Percentiles rank a stretch among this genome's conserved stretches.
phyloP scores from a whole-genome alignment of 2,329 filamentous ascomycete genomes.

The Rhytidhysteron rufulum region DNA sequence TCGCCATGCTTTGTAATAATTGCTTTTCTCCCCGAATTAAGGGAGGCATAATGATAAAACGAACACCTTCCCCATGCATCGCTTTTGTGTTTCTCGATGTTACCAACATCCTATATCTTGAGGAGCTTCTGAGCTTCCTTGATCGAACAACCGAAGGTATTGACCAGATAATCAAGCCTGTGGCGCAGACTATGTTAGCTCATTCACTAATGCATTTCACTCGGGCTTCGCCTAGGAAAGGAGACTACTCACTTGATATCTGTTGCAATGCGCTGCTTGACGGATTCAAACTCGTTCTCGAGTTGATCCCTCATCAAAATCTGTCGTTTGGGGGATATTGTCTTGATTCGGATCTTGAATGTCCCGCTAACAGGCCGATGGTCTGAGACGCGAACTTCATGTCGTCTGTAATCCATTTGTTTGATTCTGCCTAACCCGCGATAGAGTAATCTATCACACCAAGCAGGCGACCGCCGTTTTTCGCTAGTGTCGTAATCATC shows the following conservation, averaged over 20 bases:
- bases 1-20: no score
- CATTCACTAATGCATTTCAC: neutral
- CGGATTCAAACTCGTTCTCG: conserved; percentile 68
- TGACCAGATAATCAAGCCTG: conserved; percentile 62
- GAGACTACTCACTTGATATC: conserved; percentile 72
- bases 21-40: no score
- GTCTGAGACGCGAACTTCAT: conserved; percentile 88
- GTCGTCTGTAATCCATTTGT: conserved; percentile 81
- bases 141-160: conserved; percentile 55
- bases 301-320: conserved; percentile 67
- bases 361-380: conserved; percentile 86
- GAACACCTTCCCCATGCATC: neutral
- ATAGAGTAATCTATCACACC: conserved; percentile 93
- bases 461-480: conserved; percentile 89
- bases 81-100: neutral
- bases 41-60: no score
- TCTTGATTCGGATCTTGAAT: conserved; percentile 83
- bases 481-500: conserved; percentile 93
- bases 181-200: neutral
- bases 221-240: neutral
- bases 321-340: conserved; percentile 65
- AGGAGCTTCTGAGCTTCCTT: conserved; percentile 51
- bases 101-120: conserved; percentile 8
- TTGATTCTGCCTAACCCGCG: conserved; percentile 76
- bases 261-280: conserved; percentile 63